These are phyloP conservation scores for Nemania diffusa DNA, from an alignment of 2,329 filamentous ascomycete genomes.

Conservation along the genomic window DNA sequence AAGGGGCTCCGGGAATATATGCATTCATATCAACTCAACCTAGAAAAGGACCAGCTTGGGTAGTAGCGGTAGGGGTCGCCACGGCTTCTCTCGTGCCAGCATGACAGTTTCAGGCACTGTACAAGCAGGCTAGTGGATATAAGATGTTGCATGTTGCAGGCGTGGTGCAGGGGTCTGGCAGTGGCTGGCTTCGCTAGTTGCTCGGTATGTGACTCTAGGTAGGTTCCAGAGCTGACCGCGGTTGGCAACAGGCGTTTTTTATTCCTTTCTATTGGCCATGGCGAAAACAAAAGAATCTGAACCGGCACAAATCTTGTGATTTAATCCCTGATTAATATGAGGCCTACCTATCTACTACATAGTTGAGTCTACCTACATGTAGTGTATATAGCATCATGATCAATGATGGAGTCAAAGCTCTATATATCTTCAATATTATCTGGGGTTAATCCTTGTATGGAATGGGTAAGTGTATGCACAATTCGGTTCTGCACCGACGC, in stretches of 20 bases:
- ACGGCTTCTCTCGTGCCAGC: constrained; percentile 9
- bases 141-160: not conserved
- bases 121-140: constrained; percentile 7
- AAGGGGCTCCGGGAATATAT: constrained; percentile 31
- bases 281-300: constrained; percentile 15
- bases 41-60: constrained; percentile 19
- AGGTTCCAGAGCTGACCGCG: constrained; percentile 25
- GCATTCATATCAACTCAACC: constrained; percentile 15
- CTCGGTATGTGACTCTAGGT: constrained; percentile 19
- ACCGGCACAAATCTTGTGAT: not conserved
- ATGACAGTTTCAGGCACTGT: constrained; percentile 22
- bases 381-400: not conserved
- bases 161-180: not conserved
- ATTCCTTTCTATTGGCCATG: constrained; percentile 10
- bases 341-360: not conserved
- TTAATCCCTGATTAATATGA: constrained; percentile 11
- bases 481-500: constrained; percentile 7
- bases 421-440: not conserved
- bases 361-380: not conserved
- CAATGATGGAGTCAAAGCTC: too few species aligned
- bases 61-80: constrained; percentile 6
- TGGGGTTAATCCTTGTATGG: not conserved
- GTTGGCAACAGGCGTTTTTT: constrained; percentile 4
- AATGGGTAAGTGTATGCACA: constrained; percentile 18
- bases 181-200: constrained; percentile 27